Evolutionary conservation across 2,329 filamentous ascomycete genomes (phyloP), one percentile per base, ranked within the genome.

Genomic region (Xylaria sp.): DNA sequence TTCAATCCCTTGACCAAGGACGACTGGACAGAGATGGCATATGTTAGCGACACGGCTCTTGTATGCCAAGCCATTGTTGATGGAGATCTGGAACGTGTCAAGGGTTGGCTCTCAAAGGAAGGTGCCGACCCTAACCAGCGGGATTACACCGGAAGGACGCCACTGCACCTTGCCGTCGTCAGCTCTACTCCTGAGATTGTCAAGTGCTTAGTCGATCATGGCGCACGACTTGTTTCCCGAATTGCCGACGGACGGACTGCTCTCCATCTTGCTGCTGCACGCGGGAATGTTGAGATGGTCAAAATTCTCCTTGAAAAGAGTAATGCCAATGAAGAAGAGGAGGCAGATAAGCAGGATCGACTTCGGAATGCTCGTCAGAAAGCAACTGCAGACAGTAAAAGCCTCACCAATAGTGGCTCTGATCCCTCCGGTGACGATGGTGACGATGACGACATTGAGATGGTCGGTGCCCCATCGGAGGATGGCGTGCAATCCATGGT

Each of bases 21-120:
- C 54, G 90, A 94, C 69, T 95, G 91, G 90, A 94, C 91, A 0
- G 89, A 92, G 65, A 94, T 95, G 90, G 90, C 91, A 0, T 96
- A 95, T 65, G 81, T 95, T 42, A 89, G 90, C 9, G 90, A 92
- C 65, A 92, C 90, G 1, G 85, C 84, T 44, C 79, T 83, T 13
- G 79, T 96, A 1, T 95, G 90, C 68, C 88, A 92, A 69, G 91
- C 89, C 0, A 95, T 96, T 59, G 84, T 92, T 3, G 86, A 92
- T 66, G 78, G 82, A 1, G 87, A 95, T 71, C 66, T 88, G 2
- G 85, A 90, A 44, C 81, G 84, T 63, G 88, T 95, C 2, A 73
- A 84, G 66, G 83, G 86, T 65, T 95, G 90, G 87, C 78, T 85
- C 23, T 75, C 78, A 3, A 84, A 89, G 67, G 85, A 91, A 59